Conservation (phyloP, 306 rosid genomes). For the Cucurbita moschata region DNA sequence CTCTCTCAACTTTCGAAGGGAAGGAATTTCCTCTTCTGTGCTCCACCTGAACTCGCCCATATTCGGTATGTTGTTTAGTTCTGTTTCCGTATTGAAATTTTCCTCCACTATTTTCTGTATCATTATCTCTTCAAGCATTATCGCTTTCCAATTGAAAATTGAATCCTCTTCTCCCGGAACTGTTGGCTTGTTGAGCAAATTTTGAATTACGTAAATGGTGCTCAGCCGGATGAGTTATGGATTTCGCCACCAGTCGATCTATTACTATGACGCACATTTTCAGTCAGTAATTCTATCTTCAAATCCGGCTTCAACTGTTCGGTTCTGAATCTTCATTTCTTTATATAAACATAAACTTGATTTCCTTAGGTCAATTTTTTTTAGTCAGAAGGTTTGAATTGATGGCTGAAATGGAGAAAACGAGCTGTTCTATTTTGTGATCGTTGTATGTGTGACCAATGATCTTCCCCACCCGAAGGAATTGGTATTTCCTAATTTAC, state of each 20-base stretch:
- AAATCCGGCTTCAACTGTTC: neutral
- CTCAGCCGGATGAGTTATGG: neutral
- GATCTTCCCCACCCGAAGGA: neutral
- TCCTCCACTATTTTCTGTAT: too few species aligned
- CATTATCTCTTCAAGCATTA: too few species aligned
- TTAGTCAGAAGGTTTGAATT: neutral
- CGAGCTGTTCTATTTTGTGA: neutral
- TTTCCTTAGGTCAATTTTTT: conserved; percentile 29
- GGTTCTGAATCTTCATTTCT: neutral
- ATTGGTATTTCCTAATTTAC: neutral
- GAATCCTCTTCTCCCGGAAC: neutral
- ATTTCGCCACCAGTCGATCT: neutral
- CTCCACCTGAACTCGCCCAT: conserved; percentile 36
- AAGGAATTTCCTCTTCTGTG: conserved; percentile 29
- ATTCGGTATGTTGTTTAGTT: conserved; percentile 28
- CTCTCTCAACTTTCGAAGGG: conserved; percentile 26
- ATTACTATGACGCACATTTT: neutral
- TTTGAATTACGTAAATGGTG: neutral
- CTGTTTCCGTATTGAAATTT: neutral
- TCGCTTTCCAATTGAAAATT: neutral
- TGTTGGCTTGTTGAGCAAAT: neutral
- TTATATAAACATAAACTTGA: neutral
- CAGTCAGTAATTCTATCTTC: neutral
- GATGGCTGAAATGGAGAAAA: neutral
- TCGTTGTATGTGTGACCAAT: neutral